These are phyloP conservation scores for Stentor roeselii DNA, from an alignment of 73 alveolate genomes.

Conservation along the genomic window DNA sequence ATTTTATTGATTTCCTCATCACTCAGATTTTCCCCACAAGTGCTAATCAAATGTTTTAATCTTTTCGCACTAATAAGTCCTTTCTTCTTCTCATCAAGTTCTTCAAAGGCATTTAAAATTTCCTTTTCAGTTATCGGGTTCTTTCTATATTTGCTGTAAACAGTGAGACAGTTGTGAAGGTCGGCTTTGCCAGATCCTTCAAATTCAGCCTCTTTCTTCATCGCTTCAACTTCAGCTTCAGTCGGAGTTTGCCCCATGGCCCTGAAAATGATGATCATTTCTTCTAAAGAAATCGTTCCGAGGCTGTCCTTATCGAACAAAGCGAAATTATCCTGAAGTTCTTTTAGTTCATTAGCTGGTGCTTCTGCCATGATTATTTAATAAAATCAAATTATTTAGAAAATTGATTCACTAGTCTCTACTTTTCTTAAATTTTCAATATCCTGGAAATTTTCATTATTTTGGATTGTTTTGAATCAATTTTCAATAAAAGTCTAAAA, in stretches of 20 bases:
- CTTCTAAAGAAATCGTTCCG: slow-evolving; percentile 64
- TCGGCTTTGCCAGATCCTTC: slow-evolving; percentile 66
- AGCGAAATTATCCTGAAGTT: slow-evolving; percentile 64
- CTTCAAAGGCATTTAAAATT: slow-evolving; percentile 12
- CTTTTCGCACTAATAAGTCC: slow-evolving; percentile 9
- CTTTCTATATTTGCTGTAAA: background rate
- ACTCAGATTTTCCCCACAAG: slow-evolving; percentile 16
- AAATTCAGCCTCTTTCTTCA: slow-evolving; percentile 67
- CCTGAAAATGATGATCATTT: slow-evolving; percentile 66
- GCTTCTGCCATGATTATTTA: background rate
- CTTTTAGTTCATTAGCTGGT: slow-evolving; percentile 13
- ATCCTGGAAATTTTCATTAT: too few relatives aligned
- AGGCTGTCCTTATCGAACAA: slow-evolving; percentile 81
- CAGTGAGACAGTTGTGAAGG: background rate
- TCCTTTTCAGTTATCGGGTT: slow-evolving; percentile 3
- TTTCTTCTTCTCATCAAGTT: slow-evolving; percentile 17
- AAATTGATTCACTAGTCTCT: too few relatives aligned
- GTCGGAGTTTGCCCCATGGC: slow-evolving; percentile 73
- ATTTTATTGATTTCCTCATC: slow-evolving; percentile 12
- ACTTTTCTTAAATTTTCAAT: too few relatives aligned
- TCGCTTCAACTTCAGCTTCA: slow-evolving; percentile 62
- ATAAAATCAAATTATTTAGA: too few relatives aligned
- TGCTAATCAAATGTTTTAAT: background rate
- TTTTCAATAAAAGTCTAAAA: too few relatives aligned
- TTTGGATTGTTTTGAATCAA: too few relatives aligned